Evolutionary conservation across 176 grass and related monocot species (phyloP), one percentile per base, ranked within the genome.

Genomic region (Oryza longistaminata): DNA sequence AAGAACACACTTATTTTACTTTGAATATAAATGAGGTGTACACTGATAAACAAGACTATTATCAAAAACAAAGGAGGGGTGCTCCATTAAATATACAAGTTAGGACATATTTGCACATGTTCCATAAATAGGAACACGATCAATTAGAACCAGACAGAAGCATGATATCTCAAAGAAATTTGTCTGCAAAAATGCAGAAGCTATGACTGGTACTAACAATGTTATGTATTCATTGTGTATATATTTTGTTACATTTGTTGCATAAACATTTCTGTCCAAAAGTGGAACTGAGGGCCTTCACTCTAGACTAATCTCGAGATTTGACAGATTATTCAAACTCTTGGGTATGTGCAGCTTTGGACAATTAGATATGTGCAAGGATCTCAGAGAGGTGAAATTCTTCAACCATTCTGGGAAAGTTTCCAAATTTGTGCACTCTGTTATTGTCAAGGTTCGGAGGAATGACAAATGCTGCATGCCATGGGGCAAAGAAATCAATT

Each of bases 351-450:
- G 13, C 55, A 78, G 55, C 75, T 43, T 64, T 64, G 75, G 55
- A 78, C 75, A 78, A 37, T 64, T n/a, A 78, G 21, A 43, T 78
- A 77, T 77, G 34, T 35, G 25, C 55, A 77, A 64, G 60, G 75
- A 64, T 77, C 75, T 64, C 55, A 77, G 55, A 77, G 75, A 77
- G 75, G 55, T 78, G 60, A 78, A 17, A 78, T 26, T 17, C 55
- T 78, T 78, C 75, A 78, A 78, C 75, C 75, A 78, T 14, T 64
- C 55, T 78, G 75, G 55, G 34, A 78, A 78, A 35, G 75, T 43
- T 58, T 64, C 75, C 35, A 78, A 17, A 42, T 78, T 78, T 78
- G 35, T 64, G 75, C 75, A 78, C 62, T 64, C 60, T 78, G 55
- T 64, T 42, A 78, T 39, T 16, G 35, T 39, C 37, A 78, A 78